Conservation (phyloP, 2,329 filamentous ascomycete species). For the Fusarium abutilonis region DNA sequence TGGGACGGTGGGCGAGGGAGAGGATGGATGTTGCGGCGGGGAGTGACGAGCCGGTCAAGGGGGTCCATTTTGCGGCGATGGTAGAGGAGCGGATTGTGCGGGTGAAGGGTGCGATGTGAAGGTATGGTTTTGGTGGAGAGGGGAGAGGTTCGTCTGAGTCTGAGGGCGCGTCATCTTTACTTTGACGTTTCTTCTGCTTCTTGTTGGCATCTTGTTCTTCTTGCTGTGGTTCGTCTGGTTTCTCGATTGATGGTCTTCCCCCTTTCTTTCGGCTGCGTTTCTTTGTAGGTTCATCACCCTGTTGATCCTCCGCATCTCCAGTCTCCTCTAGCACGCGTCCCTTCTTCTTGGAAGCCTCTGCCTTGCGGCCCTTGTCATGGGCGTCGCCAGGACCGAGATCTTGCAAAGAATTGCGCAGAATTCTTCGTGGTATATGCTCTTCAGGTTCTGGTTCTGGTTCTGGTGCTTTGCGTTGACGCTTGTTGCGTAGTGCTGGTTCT, state of each 20-base stretch:
- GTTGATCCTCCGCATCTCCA: slow-evolving; percentile 11
- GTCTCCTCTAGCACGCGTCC: slow-evolving; percentile 11
- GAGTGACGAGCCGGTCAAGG: slow-evolving; percentile 65
- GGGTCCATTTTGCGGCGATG: slow-evolving; percentile 75
- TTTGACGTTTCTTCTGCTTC: slow-evolving; percentile 28
- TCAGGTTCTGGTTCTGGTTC: slow-evolving; percentile 2
- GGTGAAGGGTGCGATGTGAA: slow-evolving; percentile 61
- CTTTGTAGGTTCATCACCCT: slow-evolving; percentile 20
- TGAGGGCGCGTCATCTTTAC: slow-evolving; percentile 32
- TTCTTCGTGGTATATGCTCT: slow-evolving; percentile 13
- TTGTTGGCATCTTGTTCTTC: slow-evolving; percentile 7
- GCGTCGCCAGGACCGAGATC: slow-evolving; percentile 17
- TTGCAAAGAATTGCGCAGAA: slow-evolving; percentile 35
- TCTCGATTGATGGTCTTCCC: slow-evolving; percentile 11
- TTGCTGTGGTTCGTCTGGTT: not conserved
- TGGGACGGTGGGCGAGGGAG: slow-evolving; percentile 67
- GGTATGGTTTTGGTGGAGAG: slow-evolving; percentile 54
- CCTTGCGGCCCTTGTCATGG: slow-evolving; percentile 34
- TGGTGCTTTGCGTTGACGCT: slow-evolving; percentile 17
- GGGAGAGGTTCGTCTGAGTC: slow-evolving; percentile 35
- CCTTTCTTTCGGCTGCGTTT: slow-evolving; percentile 29
- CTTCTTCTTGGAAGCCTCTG: slow-evolving; percentile 20
- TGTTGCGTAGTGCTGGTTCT: slow-evolving; percentile 26
- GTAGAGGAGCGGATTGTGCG: slow-evolving; percentile 67
- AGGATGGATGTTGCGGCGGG: slow-evolving; percentile 66